Base-by-base conservation (phyloP, 2,329 filamentous ascomycete species). In the Fusarium lyarnte region DNA sequence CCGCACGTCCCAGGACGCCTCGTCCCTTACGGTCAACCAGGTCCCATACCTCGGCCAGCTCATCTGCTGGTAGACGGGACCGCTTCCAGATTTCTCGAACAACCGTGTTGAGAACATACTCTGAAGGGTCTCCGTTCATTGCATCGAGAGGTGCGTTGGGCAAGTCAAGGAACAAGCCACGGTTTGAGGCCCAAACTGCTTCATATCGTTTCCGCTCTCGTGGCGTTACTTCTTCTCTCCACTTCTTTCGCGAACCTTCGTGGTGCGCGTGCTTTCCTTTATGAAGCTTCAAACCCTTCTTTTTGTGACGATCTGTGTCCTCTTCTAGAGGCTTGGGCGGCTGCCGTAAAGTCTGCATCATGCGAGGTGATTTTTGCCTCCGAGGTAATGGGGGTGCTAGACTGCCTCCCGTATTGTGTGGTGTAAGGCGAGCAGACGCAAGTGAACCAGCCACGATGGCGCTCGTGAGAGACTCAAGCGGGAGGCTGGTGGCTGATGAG, bases 141-240 rank as follows among this genome's bases (percentile, higher is more conserved):
- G 71, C 70, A 17, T 66, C 71, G 1, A 58, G n/a, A 21, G 75
- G 74, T 10, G 71, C 66, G 59, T 71, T 70, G 17, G 69, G 60
- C 19, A 66, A 27, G 5, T 82, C 75, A 5, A 87, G 78, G 13
- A 89, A 81, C 0, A 90, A 65, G 0, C 93, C 93, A 53, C 90
- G 89, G 76, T 96, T 96, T 45, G 92, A 93, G 3, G 93, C 93
- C 93, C 93, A 96, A 3, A 96, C 88, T 5, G 92, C 93, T 80
- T 95, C 93, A 80, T 96, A 96, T 3, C 93, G 87, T 77, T 92
- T 93, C n/a, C 92, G 85, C 78, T 96, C 93, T 9, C 89, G 85
- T 52, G 89, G 87, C 0, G 91, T 93, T 45, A 96, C 88, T 68
- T 90, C 86, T 73, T 95, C 93, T 45, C 92, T 88, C 93, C 93